Base-by-base conservation (phyloP, 2,329 filamentous ascomycete species). In the Colletotrichum theobromicola region DNA sequence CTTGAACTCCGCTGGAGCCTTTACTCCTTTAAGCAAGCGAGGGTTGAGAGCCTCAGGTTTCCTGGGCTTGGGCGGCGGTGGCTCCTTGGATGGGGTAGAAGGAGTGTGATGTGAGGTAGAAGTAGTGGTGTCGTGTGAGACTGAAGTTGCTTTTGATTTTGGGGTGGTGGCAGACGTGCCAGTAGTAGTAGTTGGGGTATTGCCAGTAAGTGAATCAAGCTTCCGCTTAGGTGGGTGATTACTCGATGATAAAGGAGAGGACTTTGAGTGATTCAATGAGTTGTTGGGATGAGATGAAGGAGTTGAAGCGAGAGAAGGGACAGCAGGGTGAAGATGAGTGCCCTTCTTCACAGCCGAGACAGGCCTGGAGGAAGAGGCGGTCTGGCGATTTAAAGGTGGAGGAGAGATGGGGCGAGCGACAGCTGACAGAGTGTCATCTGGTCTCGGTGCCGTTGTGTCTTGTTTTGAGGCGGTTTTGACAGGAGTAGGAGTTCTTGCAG, bases 1-100 rank as follows among this genome's bases (percentile, higher is more conserved):
- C 70, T 88, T 87, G 77, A 93, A 90, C 53, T 85, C 84, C 5
- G 91, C 89, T 2, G 92, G 92, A 1, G 90, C 85, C 50, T 84
- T 85, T 70, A 90, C 85, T 42, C 84, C 85, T 70, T 89, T 87
- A 3, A 96, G 85, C 50, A 91, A 87, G 8, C 93, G 90, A 63
- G 94, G 94, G 77, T 94, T 94, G 42, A 96, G 87, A 21, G 86
- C 82, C 83, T 94, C 92, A 16, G 83, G 75, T 73, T 85, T 86
- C 21, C 78, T 78, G n/a, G 69, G 68, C 67, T 76, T 77, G 9
- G 76, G 18, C 18, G 75, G 72, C 5, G 75, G 72, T 5, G 75
- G 73, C 18, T 77, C 64, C 28, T 70, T 75, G 53, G 76, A 35
- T 61, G 74, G 72, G 50, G 73, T 74, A 32, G 68, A 55, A 57